phyloP scores from a whole-genome alignment of 2,329 filamentous ascomycete genomes.

The Beauveria caledonica region DNA sequence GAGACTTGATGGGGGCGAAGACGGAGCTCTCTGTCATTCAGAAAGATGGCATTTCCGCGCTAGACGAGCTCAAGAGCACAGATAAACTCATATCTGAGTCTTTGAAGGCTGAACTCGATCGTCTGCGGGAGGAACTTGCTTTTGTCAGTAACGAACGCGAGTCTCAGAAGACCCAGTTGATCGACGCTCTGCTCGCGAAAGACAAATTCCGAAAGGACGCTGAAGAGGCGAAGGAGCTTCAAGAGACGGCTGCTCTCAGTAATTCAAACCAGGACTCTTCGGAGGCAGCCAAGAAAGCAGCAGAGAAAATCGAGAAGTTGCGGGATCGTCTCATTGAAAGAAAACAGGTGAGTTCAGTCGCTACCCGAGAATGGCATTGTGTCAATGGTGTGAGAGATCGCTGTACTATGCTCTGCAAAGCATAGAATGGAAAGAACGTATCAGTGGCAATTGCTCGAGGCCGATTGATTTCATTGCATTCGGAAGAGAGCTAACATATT shows the following conservation, averaged over 20 bases:
- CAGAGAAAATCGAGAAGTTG: slow-evolving; percentile 51
- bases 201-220: slow-evolving; percentile 49
- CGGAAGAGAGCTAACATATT: neutral
- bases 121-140: slow-evolving; percentile 43
- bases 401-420: neutral
- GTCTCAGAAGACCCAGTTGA: slow-evolving; percentile 50
- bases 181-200: slow-evolving; percentile 52
- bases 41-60: slow-evolving; percentile 44
- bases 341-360: slow-evolving; percentile 45
- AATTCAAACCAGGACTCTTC: slow-evolving; percentile 26
- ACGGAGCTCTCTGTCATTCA: slow-evolving; percentile 47
- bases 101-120: slow-evolving; percentile 49
- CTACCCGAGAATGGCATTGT: too few species aligned
- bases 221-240: slow-evolving; percentile 37
- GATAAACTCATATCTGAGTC: slow-evolving; percentile 52
- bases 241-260: slow-evolving; percentile 27
- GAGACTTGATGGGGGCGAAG: slow-evolving; percentile 44
- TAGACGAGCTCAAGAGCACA: slow-evolving; percentile 51
- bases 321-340: slow-evolving; percentile 46
- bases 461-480: too few species aligned
- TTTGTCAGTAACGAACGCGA: slow-evolving; percentile 44
- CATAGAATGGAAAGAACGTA: neutral
- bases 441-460: neutral
- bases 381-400: neutral
- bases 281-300: slow-evolving; percentile 32